Base-by-base conservation (phyloP, 805 yeast species). In the Sugiyamaella qingdaonensis region DNA sequence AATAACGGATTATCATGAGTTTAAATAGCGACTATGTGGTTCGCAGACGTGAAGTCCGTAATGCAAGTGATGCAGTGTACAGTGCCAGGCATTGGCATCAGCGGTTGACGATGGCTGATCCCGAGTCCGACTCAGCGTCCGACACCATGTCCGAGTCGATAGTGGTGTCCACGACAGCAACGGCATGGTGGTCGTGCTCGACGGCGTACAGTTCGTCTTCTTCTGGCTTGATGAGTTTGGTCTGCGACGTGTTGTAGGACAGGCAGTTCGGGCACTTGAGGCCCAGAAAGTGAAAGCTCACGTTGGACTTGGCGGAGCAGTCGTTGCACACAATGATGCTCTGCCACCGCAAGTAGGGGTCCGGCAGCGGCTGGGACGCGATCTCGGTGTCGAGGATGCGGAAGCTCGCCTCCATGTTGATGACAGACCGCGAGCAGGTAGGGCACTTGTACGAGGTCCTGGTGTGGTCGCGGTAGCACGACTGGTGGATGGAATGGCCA, bases 401-500 rank as follows among this genome's bases (percentile, higher is more conserved):
- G 66, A 92, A 92, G 65, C 88, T 88, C 1, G 94, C 82, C 62
- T 87, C 96, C 82, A 91, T 90, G 69, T 90, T 88, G 35, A 86
- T 76, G 49, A 92, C 81, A 0, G 96, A 85, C 60, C 86, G 82
- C 51, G 88, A 84, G 66, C 98, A 91, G 1, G 88, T 78, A 1
- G 98, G 98, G 68, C 98, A 91, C 66, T 88, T 88, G 74, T 89
- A 91, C 13, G 87, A 81, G 65, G 86, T 89, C 59, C 82, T 78
- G n/a, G 88, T 80, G 66, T 86, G 83, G 58, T 88, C 92, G 56
- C 84, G 84, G 67, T 82, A 90, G 68, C 98, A 91, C 27, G 68
- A 64, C 66, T 89, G 88, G 70, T 91, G 98, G 54, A 91, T 91
- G 36, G 96, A 88, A 69, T 91, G 98, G 1, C 97, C 97, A 70